Conservation (phyloP, 1,284 basidiomycete species). For the Ceratobasidium sp. region DNA sequence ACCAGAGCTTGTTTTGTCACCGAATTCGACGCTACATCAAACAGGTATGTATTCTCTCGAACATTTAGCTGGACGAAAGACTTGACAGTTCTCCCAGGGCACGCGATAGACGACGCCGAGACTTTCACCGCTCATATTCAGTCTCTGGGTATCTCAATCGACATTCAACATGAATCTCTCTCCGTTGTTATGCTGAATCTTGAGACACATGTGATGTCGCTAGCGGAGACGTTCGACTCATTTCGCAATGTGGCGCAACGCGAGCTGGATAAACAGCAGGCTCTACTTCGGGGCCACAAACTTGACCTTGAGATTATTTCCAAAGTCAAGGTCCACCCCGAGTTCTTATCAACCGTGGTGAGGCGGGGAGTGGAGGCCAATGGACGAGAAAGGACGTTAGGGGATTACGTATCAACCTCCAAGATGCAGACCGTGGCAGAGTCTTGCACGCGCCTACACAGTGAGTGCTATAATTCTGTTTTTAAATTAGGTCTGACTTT, state of each 20-base stretch:
- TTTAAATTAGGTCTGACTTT: slow-evolving; percentile 20
- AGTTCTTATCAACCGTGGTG: slow-evolving; percentile 76
- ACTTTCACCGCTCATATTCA: slow-evolving; percentile 15
- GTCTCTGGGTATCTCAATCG: slow-evolving; percentile 6
- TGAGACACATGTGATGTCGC: slow-evolving; percentile 76
- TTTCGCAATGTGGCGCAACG: slow-evolving; percentile 67
- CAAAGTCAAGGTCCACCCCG: slow-evolving; percentile 74
- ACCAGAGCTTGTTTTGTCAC: slow-evolving; percentile 8
- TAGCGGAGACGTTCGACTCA: slow-evolving; percentile 76
- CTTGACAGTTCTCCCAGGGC: slow-evolving; percentile 5
- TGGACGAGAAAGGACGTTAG: slow-evolving; percentile 75
- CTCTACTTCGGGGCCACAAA: slow-evolving; percentile 71
- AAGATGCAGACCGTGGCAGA: slow-evolving; percentile 86
- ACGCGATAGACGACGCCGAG: slow-evolving; percentile 23
- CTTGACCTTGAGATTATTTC: slow-evolving; percentile 77
- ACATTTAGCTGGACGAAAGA: not conserved
- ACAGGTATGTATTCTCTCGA: slow-evolving; percentile 16
- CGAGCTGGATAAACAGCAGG: slow-evolving; percentile 74
- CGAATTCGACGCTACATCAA: not conserved
- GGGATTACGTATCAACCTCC: slow-evolving; percentile 80
- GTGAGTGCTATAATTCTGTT: slow-evolving; percentile 58
- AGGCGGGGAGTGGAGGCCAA: slow-evolving; percentile 72
- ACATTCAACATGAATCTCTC: slow-evolving; percentile 35
- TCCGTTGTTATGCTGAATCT: slow-evolving; percentile 59
- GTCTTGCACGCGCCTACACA: slow-evolving; percentile 77